Evolutionary conservation across 768 basidiomycete genomes (phyloP).

Genomic region (Auricularia cornea): DNA sequence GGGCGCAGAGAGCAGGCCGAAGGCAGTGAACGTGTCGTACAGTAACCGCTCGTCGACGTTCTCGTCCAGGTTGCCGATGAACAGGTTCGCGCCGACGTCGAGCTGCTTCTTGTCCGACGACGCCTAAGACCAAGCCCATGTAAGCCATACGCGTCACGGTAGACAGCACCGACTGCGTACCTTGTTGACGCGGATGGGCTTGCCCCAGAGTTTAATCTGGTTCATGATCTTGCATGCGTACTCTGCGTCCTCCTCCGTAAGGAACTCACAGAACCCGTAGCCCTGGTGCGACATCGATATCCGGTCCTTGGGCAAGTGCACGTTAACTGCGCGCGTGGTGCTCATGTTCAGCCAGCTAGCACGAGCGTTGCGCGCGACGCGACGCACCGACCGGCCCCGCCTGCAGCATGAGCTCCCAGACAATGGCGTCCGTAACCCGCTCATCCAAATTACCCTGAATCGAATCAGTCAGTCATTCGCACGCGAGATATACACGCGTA

Average conservation of each 20-base stretch:
- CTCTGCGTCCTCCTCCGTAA: slow-evolving; percentile 98
- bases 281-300: slow-evolving; percentile 98
- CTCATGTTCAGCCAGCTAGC: too few relatives aligned
- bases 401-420: slow-evolving; percentile 99
- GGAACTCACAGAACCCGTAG: slow-evolving; percentile 99
- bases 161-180: slow-evolving; percentile 33
- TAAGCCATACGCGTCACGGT: background rate
- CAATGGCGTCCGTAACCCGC: slow-evolving; percentile 82
- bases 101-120: slow-evolving; percentile 97
- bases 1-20: slow-evolving; percentile 86
- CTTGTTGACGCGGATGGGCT: slow-evolving; percentile 98
- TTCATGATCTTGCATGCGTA: slow-evolving; percentile 99
- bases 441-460: slow-evolving; percentile 92
- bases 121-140: slow-evolving; percentile 52
- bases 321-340: slow-evolving; percentile 71
- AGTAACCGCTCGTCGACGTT: slow-evolving; percentile 89
- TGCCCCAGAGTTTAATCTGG: slow-evolving; percentile 98
- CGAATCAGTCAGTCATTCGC: slow-evolving; percentile 3
- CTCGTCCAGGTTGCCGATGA: slow-evolving; percentile 92
- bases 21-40: slow-evolving; percentile 93
- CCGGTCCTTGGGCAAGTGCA: slow-evolving; percentile 96
- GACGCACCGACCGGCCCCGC: slow-evolving; percentile 95
- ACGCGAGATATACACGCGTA: slow-evolving; percentile 20
- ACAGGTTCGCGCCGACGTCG: slow-evolving; percentile 95
- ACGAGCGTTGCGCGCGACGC: background rate